Evolutionary conservation across 2,329 filamentous ascomycete genomes (phyloP), one percentile per base, ranked within the genome.

Genomic region (Ilyonectria destructans): DNA sequence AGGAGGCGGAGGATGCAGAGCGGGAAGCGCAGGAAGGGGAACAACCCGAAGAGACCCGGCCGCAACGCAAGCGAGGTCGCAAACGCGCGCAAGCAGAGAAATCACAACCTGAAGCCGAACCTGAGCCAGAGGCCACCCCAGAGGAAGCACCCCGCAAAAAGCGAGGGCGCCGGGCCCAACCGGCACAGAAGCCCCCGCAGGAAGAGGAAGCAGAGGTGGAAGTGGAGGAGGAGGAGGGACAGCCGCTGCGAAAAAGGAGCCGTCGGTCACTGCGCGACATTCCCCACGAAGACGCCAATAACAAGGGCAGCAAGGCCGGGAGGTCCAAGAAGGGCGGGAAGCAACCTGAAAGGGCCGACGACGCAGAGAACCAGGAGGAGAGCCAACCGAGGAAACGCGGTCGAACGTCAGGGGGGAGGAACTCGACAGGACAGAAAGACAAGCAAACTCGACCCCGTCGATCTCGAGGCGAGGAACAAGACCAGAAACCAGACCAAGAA

Each of bases 181-280:
- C 66, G 10, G 35, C 37, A 2, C 60, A 58, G 12, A 43, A 64
- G 8, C 31, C 56, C 6, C 52, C 62, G n/a, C 54, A 67, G 29
- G 71, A 65, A 6, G 57, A 46, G 15, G 59, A 63, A 9, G 45
- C 46, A 7, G 59, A 63, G n/a, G 54, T 63, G 17, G 69, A 66
- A 12, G 58, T 3, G 8, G 19, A 46, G 45, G 45, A 54, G 49
- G 49, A n/a, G 6, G 29, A 35, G 6, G n/a, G 67, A 35, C 66
- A 56, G 21, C 54, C 67, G 17, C 67, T 54, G 43, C 71, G 58
- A 37, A 69, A 59, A 37, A 46, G 66, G 65, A 66, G 68, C 26
- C 68, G 74, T 9, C 73, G 71, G 4, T 77, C 77, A 23, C 31
- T 68, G 4, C 70, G 62, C 7, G 57, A 73, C 29, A 31, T 68